Conservation (phyloP, 2,329 filamentous ascomycete species). For the Leptographium radiaticola region DNA sequence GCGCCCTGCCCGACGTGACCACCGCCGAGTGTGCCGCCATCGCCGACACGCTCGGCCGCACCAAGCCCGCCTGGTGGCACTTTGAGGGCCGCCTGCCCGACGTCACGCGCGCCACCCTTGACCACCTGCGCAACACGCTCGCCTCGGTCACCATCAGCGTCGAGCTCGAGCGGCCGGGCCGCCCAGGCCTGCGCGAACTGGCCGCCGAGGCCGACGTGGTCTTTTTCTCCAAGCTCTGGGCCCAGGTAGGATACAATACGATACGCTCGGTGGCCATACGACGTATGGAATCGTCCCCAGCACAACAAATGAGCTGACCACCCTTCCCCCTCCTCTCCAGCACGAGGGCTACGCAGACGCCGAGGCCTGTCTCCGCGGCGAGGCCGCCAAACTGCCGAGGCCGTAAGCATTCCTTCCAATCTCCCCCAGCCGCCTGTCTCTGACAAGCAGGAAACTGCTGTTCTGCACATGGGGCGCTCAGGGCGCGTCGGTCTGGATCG, state of each 20-base stretch:
- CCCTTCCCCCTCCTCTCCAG: too few relatives aligned
- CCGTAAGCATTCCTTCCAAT: constrained; percentile 26
- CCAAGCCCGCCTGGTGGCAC: constrained; percentile 44
- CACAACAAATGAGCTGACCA: neutral
- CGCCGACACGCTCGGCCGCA: constrained; percentile 22
- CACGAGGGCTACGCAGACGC: constrained; percentile 22
- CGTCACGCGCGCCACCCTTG: constrained; percentile 46
- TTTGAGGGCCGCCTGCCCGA: constrained; percentile 60
- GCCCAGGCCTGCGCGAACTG: constrained; percentile 44
- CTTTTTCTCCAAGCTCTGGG: constrained; percentile 63
- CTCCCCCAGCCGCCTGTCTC: neutral
- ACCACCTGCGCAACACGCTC: constrained; percentile 26
- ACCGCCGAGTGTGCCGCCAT: constrained; percentile 41
- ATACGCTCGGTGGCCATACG: constrained; percentile 13
- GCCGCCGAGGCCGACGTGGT: constrained; percentile 53
- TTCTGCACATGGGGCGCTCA: constrained; percentile 32
- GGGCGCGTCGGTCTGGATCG: constrained; percentile 32
- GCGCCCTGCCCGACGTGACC: constrained; percentile 50
- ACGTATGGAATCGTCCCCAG: neutral
- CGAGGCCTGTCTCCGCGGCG: constrained; percentile 36
- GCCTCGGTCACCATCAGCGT: constrained; percentile 43
- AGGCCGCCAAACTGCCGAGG: constrained; percentile 19
- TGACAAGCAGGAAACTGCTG: constrained; percentile 20
- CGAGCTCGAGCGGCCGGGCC: constrained; percentile 58
- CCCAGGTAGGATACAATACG: constrained; percentile 33